Evolutionary conservation across 805 yeast species (phyloP), one percentile per base, ranked within the genome.

Genomic region (Vanderwaltozyma yarrowii): DNA sequence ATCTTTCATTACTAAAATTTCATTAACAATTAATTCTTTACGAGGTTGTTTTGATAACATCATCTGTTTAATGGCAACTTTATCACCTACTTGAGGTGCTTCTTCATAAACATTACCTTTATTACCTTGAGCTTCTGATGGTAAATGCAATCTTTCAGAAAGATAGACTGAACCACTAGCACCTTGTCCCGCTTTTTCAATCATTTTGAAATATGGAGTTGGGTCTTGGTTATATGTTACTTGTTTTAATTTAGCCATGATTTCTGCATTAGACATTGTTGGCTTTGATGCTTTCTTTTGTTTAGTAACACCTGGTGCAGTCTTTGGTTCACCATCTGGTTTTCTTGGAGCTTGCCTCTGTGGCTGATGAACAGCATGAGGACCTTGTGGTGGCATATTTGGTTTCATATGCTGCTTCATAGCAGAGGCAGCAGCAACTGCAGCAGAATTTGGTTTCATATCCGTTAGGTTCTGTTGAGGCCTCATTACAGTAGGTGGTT

Each of bases 1-100:
- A 54, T 87, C 96, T 58, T 86, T 86, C 98, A 92, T 92, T 18
- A 92, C 96, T 49, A 89, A 64, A 49, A 92, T 92, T 64, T 92
- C 98, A 62, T 89, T 89, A 38, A 92, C 89, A 47, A 92, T 89
- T 49, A 92, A 70, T 62, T 92, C 98, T 60, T 92, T 92, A 51
- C 95, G 71, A 28, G 96, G 95, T 65, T 92, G 98, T 30, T 77
- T 78, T 37, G 81, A 77, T 38, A 92, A 64, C 51, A 92, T 94
- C 84, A 92, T 92, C 64, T 92, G 96, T 61, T 92, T 92, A 44
- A 92, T 86, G 8, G 99, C 99, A 33, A 92, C 96, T 51, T 80
- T 80, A 39, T 69, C 66, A 33, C 76, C 76, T 26, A 72, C 65
- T 19, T 71, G 41, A 14, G 56, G 47, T 11, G 48, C 46, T 30